A percentile compares a stretch with the other conserved stretches of the same genome.
These are phyloP conservation scores for Verticillium klebahnii DNA, from an alignment of 2,329 filamentous ascomycete genomes.

Conservation along the genomic window DNA sequence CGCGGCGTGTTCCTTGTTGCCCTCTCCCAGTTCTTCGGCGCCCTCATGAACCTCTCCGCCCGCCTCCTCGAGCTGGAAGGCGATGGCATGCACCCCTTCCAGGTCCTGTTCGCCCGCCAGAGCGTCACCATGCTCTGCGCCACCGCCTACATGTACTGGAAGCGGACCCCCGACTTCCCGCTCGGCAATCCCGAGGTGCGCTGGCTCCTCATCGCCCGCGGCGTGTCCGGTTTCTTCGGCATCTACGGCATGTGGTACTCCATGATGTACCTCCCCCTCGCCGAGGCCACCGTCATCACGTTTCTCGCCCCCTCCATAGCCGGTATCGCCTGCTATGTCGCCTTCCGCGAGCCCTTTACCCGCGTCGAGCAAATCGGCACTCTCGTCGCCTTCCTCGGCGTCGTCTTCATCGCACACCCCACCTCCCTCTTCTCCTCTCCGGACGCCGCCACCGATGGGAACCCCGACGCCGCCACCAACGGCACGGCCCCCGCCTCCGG, in stretches of 20 bases:
- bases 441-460: background rate
- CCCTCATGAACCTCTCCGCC: slow-evolving; percentile 80
- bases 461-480: slow-evolving; percentile 8
- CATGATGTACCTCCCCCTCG: slow-evolving; percentile 72
- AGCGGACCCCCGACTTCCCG: slow-evolving; percentile 62
- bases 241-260: slow-evolving; percentile 70
- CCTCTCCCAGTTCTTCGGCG: slow-evolving; percentile 73
- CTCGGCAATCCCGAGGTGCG: slow-evolving; percentile 65
- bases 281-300: slow-evolving; percentile 85
- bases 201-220: slow-evolving; percentile 62
- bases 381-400: slow-evolving; percentile 69
- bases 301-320: slow-evolving; percentile 78
- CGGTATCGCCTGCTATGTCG: slow-evolving; percentile 73
- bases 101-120: slow-evolving; percentile 80
- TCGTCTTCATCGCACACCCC: slow-evolving; percentile 78
- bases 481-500: slow-evolving; percentile 7
- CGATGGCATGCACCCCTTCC: slow-evolving; percentile 73
- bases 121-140: slow-evolving; percentile 64
- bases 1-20: slow-evolving; percentile 71
- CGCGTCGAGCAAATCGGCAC: slow-evolving; percentile 72
- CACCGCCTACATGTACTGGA: slow-evolving; percentile 69
- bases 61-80: slow-evolving; percentile 69
- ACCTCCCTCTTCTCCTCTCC: slow-evolving; percentile 43
- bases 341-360: slow-evolving; percentile 74
- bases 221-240: slow-evolving; percentile 68